Conservation (phyloP, 176 grass and related monocot species). For the Cymbopogon citratus region DNA sequence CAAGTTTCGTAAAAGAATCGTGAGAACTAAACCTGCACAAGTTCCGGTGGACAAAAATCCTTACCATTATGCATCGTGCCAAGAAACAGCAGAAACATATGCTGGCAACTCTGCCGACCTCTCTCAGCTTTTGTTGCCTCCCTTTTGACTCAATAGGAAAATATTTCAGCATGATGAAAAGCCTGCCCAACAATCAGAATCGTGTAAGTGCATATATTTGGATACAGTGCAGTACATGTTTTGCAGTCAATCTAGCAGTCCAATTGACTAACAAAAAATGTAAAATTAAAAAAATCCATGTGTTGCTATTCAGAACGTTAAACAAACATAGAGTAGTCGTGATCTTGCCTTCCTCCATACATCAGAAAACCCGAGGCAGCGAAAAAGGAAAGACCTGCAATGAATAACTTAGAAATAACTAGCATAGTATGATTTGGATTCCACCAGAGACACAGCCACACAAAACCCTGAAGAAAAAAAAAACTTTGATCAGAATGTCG, state of each 20-base stretch:
- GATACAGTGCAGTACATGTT: not conserved
- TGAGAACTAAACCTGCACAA: not conserved
- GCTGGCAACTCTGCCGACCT: conserved; percentile 72
- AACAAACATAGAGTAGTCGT: not conserved
- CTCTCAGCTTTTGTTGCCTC: conserved; percentile 65
- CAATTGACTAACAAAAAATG: conserved; percentile 2
- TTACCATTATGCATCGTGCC: conserved; percentile 67
- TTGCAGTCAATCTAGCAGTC: not conserved
- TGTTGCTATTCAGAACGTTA: not conserved
- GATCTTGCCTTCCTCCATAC: conserved; percentile 68
- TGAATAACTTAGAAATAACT: conserved; percentile 44
- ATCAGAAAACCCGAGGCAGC: conserved; percentile 73
- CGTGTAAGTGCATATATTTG: not conserved
- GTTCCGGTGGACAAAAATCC: conserved; percentile 11
- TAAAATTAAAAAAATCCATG: not conserved
- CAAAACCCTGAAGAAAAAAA: conserved; percentile 37
- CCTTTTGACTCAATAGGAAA: conserved; percentile 90
- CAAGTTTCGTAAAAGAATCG: not conserved
- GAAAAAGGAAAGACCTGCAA: conserved; percentile 67
- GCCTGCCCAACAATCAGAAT: conserved; percentile 39
- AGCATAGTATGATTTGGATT: conserved; percentile 53
- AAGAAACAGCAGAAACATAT: conserved; percentile 84
- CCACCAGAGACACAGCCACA: conserved; percentile 55
- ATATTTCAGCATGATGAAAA: conserved; percentile 77
- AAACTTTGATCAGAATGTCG: not conserved